A percentile compares a stretch with the other conserved stretches of the same genome.
These are phyloP conservation scores for Claviceps digitariae DNA, from an alignment of 2,329 filamentous ascomycete genomes.

Conservation along the genomic window DNA sequence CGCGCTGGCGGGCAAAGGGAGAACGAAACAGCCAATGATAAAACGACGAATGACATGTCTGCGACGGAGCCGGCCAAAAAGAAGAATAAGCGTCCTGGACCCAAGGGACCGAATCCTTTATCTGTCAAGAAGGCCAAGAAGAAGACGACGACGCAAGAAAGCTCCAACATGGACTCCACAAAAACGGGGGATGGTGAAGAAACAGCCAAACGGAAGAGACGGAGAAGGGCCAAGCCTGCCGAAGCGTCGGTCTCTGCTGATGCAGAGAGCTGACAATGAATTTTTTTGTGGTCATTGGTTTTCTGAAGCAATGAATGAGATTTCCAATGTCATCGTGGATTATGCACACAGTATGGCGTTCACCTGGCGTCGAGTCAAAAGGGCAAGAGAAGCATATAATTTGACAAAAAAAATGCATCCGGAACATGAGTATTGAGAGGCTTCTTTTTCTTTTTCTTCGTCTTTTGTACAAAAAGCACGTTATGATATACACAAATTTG, in stretches of 20 bases:
- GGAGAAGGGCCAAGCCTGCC: conserved; percentile 16
- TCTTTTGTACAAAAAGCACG: too few species aligned
- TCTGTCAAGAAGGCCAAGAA: conserved; percentile 58
- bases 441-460: too few species aligned
- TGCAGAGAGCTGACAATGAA: not conserved
- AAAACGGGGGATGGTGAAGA: conserved; percentile 12
- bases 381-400: too few species aligned
- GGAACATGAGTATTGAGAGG: too few species aligned
- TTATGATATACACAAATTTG: too few species aligned
- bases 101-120: conserved; percentile 58
- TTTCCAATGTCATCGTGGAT: not conserved
- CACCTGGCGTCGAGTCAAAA: not conserved
- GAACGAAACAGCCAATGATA: conserved; percentile 9
- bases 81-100: conserved; percentile 45
- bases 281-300: too few species aligned
- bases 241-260: not conserved
- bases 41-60: conserved; percentile 9
- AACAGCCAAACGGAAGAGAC: conserved; percentile 18
- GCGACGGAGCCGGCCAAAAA: conserved; percentile 27
- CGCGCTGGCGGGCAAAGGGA: conserved; percentile 19
- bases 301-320: too few species aligned
- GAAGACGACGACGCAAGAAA: conserved; percentile 11
- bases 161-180: conserved; percentile 13
- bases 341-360: not conserved
- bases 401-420: too few species aligned